Evolutionary conservation across 2,329 filamentous ascomycete genomes (phyloP).

Genomic region (Corinectria fuckeliana): DNA sequence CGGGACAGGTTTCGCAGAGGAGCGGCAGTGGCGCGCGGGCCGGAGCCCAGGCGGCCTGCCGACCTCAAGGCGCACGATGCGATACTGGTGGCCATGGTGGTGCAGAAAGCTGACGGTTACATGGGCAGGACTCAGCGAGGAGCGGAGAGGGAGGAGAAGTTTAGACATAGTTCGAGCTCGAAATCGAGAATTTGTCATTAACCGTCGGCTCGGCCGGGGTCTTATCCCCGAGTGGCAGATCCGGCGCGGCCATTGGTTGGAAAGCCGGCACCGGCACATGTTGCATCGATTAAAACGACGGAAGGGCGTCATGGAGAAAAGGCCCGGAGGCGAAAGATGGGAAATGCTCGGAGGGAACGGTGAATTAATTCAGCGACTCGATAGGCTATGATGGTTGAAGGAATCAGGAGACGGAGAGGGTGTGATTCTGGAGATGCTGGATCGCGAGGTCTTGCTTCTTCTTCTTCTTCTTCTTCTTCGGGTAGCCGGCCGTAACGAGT

Average conservation of each 20-base stretch:
- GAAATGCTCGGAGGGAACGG: background rate
- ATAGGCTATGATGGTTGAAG: too few relatives aligned
- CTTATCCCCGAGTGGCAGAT: slow-evolving; percentile 36
- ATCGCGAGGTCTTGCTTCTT: background rate
- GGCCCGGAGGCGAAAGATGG: background rate
- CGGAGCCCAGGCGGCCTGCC: slow-evolving; percentile 66
- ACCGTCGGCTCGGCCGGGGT: slow-evolving; percentile 45
- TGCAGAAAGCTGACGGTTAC: slow-evolving; percentile 33
- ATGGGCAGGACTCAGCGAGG: slow-evolving; percentile 29
- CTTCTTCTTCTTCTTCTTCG: too few relatives aligned
- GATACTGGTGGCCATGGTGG: slow-evolving; percentile 66
- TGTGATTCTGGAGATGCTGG: background rate
- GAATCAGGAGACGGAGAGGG: too few relatives aligned
- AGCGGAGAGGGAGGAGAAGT: slow-evolving; percentile 32
- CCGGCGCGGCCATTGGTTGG: slow-evolving; percentile 41
- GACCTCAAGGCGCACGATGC: slow-evolving; percentile 76
- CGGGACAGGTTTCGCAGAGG: slow-evolving; percentile 40
- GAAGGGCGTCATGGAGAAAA: slow-evolving; percentile 15
- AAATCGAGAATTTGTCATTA: slow-evolving; percentile 46
- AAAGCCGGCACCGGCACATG: slow-evolving; percentile 23
- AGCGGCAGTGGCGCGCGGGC: slow-evolving; percentile 46
- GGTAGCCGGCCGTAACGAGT: too few relatives aligned
- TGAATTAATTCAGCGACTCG: slow-evolving; percentile 17
- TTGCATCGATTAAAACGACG: slow-evolving; percentile 19
- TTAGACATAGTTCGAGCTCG: slow-evolving; percentile 32